Base-by-base conservation (phyloP, 345 rosid genomes). In the Camelina sativa region DNA sequence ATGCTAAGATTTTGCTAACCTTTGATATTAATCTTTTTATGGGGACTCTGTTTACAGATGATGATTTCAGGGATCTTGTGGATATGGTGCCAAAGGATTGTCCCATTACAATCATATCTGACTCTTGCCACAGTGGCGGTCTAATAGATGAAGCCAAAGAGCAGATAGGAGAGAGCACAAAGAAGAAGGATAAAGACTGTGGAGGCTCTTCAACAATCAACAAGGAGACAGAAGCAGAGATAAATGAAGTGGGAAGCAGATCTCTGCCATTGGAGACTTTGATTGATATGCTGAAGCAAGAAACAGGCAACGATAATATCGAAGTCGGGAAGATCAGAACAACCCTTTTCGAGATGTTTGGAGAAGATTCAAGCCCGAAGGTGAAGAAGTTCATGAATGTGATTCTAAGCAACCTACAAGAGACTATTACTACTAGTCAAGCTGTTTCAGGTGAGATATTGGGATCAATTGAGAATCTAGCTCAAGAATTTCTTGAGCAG, bases 111-210 rank as follows among this genome's bases (percentile, higher is more conserved):
- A 76, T 93, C 56, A 85, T 91, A 12, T 91, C 97, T 3, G 98
- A 93, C 75, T 89, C 98, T 46, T 91, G 97, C 74, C 94, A 93
- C 63, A 91, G 98, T 43, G 98, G 97, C 0, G 98, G 97, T 43
- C 92, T 93, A 43, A 91, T 93, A 35, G 97, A 89, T 60, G 89
- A 87, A 73, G 86, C 97, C 62, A 88, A 91, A 76, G 98, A 94
- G 83, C 97, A 94, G 76, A 94, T 94, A 4, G 97, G 98, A 22
- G 92, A 93, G 74, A 93, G 98, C 85, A 86, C 90, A 2, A 88
- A 73, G 73, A 87, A 61, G 15, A 73, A 74, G 75, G 86, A 62
- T 12, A 73, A 72, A 73, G 72, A 65, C 15, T 17, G 57, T 7
- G 76, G 78, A 23, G 90, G 79, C 37, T 77, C 85, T 22, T 77